A percentile compares a stretch with the other conserved stretches of the same genome.
phyloP scores from a whole-genome alignment of 208 protist species.

The Leishmania turanica region DNA sequence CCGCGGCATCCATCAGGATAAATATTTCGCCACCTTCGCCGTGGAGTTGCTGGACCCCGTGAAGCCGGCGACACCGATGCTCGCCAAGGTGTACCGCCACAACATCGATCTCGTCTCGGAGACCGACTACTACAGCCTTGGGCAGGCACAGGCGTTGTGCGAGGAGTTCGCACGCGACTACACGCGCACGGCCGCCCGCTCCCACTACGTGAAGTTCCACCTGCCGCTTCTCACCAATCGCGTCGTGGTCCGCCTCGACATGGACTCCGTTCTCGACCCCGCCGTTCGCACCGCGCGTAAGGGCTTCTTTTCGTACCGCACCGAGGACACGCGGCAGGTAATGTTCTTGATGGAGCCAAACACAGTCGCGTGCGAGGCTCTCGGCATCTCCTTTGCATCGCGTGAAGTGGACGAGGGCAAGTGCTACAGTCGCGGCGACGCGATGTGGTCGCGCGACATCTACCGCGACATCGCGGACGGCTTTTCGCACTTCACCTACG shows the following conservation, averaged over 20 bases:
- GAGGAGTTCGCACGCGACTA: constrained; percentile 69
- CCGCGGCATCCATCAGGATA: constrained; percentile 49
- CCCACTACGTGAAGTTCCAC: constrained; percentile 8
- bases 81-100: constrained; percentile 64
- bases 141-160: constrained; percentile 53
- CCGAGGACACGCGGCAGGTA: constrained; percentile 46
- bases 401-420: constrained; percentile 24
- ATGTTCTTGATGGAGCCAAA: constrained; percentile 73
- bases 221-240: constrained; percentile 46
- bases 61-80: constrained; percentile 35
- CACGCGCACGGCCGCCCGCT: constrained; percentile 18
- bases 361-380: constrained; percentile 43
- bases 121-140: constrained; percentile 70
- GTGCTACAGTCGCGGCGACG: constrained; percentile 31
- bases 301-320: constrained; percentile 68
- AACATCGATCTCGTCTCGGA: constrained; percentile 46
- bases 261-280: constrained; percentile 29
- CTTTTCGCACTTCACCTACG: constrained; percentile 71
- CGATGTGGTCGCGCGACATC: constrained; percentile 23
- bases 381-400: constrained; percentile 60
- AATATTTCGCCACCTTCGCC: constrained; percentile 53
- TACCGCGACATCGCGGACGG: constrained; percentile 66
- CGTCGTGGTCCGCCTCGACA: constrained; percentile 46
- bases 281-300: constrained; percentile 20
- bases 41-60: constrained; percentile 36